Base-by-base conservation (phyloP, 495 filamentous ascomycete species). In the Lepidopterella palustris region DNA sequence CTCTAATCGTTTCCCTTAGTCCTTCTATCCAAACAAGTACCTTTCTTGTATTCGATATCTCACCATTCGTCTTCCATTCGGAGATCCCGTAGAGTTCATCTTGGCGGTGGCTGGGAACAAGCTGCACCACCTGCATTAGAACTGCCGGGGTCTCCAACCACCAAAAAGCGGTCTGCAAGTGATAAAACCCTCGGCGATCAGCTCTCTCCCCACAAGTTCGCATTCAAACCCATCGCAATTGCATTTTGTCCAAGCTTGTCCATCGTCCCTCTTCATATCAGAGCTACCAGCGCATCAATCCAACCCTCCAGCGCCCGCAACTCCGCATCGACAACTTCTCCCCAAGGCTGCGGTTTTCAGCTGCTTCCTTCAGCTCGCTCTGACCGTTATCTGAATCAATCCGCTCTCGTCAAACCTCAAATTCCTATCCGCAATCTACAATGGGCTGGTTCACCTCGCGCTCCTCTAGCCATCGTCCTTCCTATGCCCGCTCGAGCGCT, bases 401-500 rank as follows among this genome's bases (percentile, higher is more conserved):
- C 35, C 10, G 18, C 9, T 42, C 35, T 42, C 10, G 35, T 2
- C 2, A 15, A 42, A 3, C 35, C 2, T 42, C 35, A 42, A 42
- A 10, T 18, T 13, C 35, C 35, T n/a, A n/a, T n/a, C n/a, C n/a
- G n/a, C 18, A 55, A 51, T 11, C 5, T 45, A 62, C 53, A 47
- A 69, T 69, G 66, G 60, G 63, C 57, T 66, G 63, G 63, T 69
- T 69, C 63, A 45, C 60, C 25, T 50, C 55, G 20, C 55, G 25
- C 65, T 49, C 45, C 62, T 65, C 66, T 21, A 42, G 49, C 51
- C 60, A 62, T 21, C 60, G 62, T 55, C 62, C 62, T 4, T 53
- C 58, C 53, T 64, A 64, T 58, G 56, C 58, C 3, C 62, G 58
- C 65, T 62, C 55, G 31, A 58, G 23, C 50, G 62, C 62, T 35